Evolutionary conservation across 495 filamentous ascomycete genomes (phyloP), one percentile per base, ranked within the genome.

Genomic region (Penicillium bovifimosum): DNA sequence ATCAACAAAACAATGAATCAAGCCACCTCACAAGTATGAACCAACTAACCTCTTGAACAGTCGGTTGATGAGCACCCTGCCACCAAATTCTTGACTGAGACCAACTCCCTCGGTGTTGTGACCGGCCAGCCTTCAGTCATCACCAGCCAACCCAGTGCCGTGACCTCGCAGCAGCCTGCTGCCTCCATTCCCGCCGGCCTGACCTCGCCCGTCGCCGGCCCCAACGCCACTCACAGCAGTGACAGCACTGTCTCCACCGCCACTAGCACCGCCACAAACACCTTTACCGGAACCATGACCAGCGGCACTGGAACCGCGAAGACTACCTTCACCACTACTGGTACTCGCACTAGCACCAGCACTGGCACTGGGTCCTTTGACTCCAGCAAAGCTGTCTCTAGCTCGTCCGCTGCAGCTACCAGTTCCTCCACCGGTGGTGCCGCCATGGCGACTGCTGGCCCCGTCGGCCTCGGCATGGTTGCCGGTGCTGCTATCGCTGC

Each of bases 101-200:
- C 79, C 56, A 76, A 82, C 72, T 78, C 80, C 41, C 63, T 69
- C 26, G 77, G 80, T 56, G 78, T 81, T 24, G 72, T 82, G 31
- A 84, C 81, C 41, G 78, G 79, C 62, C 71, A 76, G 58, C 66
- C 71, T n/a, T 11, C 42, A 14, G 62, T 58, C 6, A 67, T 70
- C 17, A 78, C 73, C 38, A 57, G 61, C 34, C 72, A 78, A 55
- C 72, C 77, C 14, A 33, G 61, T 6, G 75, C 62, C 13, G 72
- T 68, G 36, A 79, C 77, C 17, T 68, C 64, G 16, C 73, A 75
- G 59, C 53, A 72, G 24, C 41, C 64, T 24, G 70, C 69, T 49
- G 74, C 72, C 26, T 71, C 73, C 16, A 72, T 80, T 56, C 77
- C 79, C 9, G 79, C 77, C 46, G 76, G 76, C 43, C 53, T 79